These are phyloP conservation scores for Chlorencoelia australis DNA, from an alignment of 2,329 filamentous ascomycete genomes.

Conservation along the genomic window DNA sequence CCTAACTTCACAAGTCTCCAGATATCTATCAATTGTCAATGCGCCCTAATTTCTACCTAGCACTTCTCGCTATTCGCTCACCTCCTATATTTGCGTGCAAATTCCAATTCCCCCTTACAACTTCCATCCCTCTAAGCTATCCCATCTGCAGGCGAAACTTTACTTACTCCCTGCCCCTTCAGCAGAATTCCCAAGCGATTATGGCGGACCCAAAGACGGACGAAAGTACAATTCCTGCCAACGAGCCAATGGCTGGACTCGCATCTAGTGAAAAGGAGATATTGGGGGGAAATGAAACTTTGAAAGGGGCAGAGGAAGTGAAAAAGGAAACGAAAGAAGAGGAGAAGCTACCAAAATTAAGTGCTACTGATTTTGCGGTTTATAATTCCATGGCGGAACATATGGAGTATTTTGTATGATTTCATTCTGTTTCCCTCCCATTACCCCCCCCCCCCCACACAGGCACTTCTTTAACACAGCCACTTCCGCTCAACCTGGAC, in stretches of 20 bases:
- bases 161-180: no score
- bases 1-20: no score
- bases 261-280: slow-evolving; percentile 35
- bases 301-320: slow-evolving; percentile 6
- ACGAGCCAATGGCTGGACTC: slow-evolving; percentile 38
- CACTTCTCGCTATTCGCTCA: no score
- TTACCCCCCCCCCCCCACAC: neutral
- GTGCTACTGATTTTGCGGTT: slow-evolving; percentile 43
- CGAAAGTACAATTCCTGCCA: neutral
- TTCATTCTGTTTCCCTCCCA: neutral
- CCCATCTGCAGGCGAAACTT: no score
- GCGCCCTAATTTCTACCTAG: no score
- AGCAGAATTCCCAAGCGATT: no score
- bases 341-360: slow-evolving; percentile 40
- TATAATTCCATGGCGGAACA: slow-evolving; percentile 54
- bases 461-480: slow-evolving; percentile 48
- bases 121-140: no score
- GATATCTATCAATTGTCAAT: no score
- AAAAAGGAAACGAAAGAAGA: slow-evolving; percentile 14
- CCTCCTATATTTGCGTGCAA: no score
- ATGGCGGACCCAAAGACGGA: no score
- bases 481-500: slow-evolving; percentile 70
- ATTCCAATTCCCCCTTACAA: no score
- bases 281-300: slow-evolving; percentile 27
- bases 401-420: slow-evolving; percentile 51